Evolutionary conservation across 73 alveolate species (phyloP), one percentile per base, ranked within the genome.

Genomic region (Strombidium stylifer): DNA sequence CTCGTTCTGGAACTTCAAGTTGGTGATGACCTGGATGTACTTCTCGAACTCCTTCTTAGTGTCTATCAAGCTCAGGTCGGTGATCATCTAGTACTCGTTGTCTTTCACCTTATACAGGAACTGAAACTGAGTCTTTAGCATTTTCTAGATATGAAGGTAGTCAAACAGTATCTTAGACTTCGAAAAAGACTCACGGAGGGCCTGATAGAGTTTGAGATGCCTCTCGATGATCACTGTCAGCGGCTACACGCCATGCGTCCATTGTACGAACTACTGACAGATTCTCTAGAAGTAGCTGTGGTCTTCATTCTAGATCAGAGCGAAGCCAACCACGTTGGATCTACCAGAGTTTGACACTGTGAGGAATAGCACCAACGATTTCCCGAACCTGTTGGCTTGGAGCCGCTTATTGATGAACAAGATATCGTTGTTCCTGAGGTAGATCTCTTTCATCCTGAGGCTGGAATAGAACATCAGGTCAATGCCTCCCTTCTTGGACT

Each of bases 301-400:
- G 19, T 59, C 73, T 40, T 59, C 73, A 21, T 59, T 59, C 18
- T 59, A 56, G 2, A 59, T 24, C 1, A 59, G 28, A 4, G 60
- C 40, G 10, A 59, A 16, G 1, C 48, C 73, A 4, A 59, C 19
- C 16, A 59, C 16, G 3, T 36, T 48, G 11, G 57, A 30, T 23
- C 39, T 59, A 3, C 73, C 73, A 8, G 59, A 37, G 47, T 59
- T 59, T 20, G 59, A 37, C 14, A 59, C 73, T 16, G 73, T 59
- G 36, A 59, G 39, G 45, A 59, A 19, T 58, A 59, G 35, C 2
- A 59, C 47, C 44, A 59, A 4, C 2, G 73, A 46, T 28, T 25
- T 35, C 20, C 39, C 39, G 28, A 59, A 59, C 25, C 73, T 15
- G 24, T 59, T 59, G 16, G 35, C 23, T 11, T 48, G 35, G 30